phyloP scores from a whole-genome alignment of 164 flowering plant species.

The Amborella trichopoda region DNA sequence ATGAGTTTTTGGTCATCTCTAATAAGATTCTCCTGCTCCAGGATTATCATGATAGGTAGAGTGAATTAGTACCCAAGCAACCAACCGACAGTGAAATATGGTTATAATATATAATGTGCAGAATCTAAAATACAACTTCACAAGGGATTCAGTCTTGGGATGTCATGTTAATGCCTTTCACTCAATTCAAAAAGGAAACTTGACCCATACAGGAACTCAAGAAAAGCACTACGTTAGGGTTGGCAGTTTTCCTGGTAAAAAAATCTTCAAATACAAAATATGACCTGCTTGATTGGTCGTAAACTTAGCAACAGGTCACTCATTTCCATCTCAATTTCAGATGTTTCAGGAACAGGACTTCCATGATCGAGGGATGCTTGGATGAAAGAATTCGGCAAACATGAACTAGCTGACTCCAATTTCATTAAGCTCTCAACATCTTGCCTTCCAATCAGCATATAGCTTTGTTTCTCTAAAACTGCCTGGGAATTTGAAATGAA shows the following conservation, averaged over 20 bases:
- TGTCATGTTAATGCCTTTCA: too few relatives aligned
- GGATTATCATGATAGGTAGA: too few relatives aligned
- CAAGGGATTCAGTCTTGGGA: too few relatives aligned
- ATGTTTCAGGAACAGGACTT: conserved; percentile 42
- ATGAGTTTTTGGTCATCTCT: conserved; percentile 94
- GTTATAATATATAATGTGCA: too few relatives aligned
- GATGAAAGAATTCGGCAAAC: conserved; percentile 44
- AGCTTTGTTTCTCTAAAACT: conserved; percentile 97
- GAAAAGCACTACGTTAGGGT: too few relatives aligned
- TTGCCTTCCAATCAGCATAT: conserved; percentile 97
- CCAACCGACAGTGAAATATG: too few relatives aligned
- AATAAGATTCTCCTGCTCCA: conserved; percentile 84
- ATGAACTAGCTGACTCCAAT: conserved; percentile 75
- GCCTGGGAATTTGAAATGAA: conserved; percentile 79
- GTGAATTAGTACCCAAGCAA: too few relatives aligned
- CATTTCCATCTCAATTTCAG: conserved; percentile 57
- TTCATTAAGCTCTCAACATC: conserved; percentile 87
- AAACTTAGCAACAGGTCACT: conserved; percentile 57
- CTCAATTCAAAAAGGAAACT: too few relatives aligned
- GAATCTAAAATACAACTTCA: too few relatives aligned
- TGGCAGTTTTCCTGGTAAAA: too few relatives aligned
- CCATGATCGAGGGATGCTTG: conserved; percentile 24
- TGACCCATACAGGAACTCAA: too few relatives aligned
- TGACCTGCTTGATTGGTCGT: conserved; percentile 93
- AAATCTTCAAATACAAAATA: too few relatives aligned